These are phyloP conservation scores for Chrysoporthe deuterocubensis DNA, from an alignment of 2,329 filamentous ascomycete species.

Conservation along the genomic window DNA sequence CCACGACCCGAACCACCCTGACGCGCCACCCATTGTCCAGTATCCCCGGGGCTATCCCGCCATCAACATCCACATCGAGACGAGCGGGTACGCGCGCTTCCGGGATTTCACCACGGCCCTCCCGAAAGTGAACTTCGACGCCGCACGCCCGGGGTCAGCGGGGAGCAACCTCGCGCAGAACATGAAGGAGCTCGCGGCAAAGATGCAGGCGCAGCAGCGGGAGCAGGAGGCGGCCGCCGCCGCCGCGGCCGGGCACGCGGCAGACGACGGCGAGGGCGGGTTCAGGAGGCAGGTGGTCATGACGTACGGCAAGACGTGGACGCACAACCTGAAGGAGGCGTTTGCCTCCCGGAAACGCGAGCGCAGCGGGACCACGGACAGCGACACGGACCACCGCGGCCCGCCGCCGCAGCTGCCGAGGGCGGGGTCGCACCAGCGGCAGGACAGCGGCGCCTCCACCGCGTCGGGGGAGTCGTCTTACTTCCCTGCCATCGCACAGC, in stretches of 20 bases:
- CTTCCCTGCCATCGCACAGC: constrained; percentile 23
- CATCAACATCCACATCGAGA: constrained; percentile 58
- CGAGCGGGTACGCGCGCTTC: constrained; percentile 62
- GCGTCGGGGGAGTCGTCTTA: not conserved
- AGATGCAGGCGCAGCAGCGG: constrained; percentile 21
- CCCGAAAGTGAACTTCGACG: constrained; percentile 39
- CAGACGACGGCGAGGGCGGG: constrained; percentile 36
- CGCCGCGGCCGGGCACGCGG: constrained; percentile 20
- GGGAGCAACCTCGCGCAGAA: constrained; percentile 29
- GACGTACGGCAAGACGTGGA: constrained; percentile 57
- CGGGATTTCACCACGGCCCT: constrained; percentile 49
- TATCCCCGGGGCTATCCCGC: constrained; percentile 40
- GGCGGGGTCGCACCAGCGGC: constrained; percentile 35
- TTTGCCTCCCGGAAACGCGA: constrained; percentile 41
- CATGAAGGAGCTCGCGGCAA: constrained; percentile 28
- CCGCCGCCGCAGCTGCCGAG: constrained; percentile 30
- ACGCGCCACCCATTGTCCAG: constrained; percentile 28
- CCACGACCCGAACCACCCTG: constrained; percentile 33
- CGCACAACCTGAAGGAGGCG: constrained; percentile 50
- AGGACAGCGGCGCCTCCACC: constrained; percentile 30
- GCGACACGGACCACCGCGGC: constrained; percentile 30
- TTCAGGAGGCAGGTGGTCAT: constrained; percentile 63
- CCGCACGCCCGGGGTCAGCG: constrained; percentile 27
- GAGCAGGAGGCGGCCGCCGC: constrained; percentile 19
- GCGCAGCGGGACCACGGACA: constrained; percentile 32